Base-by-base conservation (phyloP, 768 basidiomycete genomes). In the Multifurca ochricompacta region DNA sequence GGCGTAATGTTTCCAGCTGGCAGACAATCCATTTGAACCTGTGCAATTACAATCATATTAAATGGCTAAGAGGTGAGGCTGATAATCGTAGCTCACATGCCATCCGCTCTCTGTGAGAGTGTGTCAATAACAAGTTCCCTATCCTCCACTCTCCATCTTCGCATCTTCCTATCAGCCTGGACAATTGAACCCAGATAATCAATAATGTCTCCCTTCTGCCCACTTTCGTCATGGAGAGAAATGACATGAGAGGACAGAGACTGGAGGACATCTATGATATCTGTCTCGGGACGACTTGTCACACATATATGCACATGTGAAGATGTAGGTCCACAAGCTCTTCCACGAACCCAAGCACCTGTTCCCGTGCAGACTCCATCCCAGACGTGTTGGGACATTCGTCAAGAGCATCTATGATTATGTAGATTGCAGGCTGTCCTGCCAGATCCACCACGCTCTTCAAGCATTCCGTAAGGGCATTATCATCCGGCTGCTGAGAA, bases 1-100 rank as follows among this genome's bases (percentile, higher is more conserved):
- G 21, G 19, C 42, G n/a, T 4, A 53, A 19, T 0, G 34, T 35
- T 6, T 53, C 43, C 18, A 53, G 25, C 9, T 53, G 51, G 6
- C 51, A 53, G 1, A 36, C 3, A 3, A 53, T 35, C 39, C 32
- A 53, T 6, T 25, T 31, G 14, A 53, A 53, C 43, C 51, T 53
- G 16, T 7, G 4, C 11, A 16, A 6, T 1, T 14, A 8, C 5
- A 13, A 14, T 18, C 2, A 16, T 16, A 6, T 14, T 2, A 4
- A 28, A 34, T 48, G 1, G 25, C 23, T 4, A 0, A n/a, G 8
- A 18, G 27, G 19, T n/a, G 2, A 37, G 14, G 9, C 7, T 11
- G 5, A 28, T n/a, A 19, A 3, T 13, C 13, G 23, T 8, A 6
- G 16, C 51, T 35, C 14, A 53, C 43, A 53, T 53, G 1, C 43